Conservation (phyloP, 805 yeast genomes). For the Barnettozyma sucrosica region DNA sequence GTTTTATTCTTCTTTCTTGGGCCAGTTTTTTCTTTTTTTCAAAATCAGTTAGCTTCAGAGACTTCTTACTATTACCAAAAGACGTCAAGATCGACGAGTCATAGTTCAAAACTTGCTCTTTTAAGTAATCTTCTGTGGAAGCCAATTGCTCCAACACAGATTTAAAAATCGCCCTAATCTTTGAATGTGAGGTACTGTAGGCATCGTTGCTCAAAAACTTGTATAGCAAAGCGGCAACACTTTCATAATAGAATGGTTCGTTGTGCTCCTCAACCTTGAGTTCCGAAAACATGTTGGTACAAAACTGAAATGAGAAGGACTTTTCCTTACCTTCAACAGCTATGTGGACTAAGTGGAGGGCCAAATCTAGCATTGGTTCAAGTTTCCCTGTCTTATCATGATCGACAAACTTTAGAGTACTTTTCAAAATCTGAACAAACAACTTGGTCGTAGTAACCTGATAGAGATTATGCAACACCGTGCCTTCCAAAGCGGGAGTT, state of each 20-base stretch:
- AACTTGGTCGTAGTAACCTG: constrained; percentile 46
- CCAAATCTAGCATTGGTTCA: constrained; percentile 54
- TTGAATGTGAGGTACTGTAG: constrained; percentile 42
- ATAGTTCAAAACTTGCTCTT: constrained; percentile 33
- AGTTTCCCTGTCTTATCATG: constrained; percentile 34
- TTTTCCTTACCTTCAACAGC: constrained; percentile 35
- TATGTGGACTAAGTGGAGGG: constrained; percentile 65
- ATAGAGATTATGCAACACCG: constrained; percentile 40
- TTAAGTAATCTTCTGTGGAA: constrained; percentile 26
- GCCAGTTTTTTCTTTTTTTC: constrained; percentile 66
- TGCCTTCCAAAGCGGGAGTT: constrained; percentile 28
- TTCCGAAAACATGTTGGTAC: constrained; percentile 32
- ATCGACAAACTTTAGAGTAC: constrained; percentile 36
- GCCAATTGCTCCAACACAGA: constrained; percentile 27
- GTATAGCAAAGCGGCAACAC: constrained; percentile 36
- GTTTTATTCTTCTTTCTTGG: constrained; percentile 58
- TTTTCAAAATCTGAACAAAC: constrained; percentile 49
- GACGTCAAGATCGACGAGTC: constrained; percentile 17
- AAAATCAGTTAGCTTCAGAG: constrained; percentile 28
- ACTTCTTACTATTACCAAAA: not conserved
- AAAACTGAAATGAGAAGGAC: constrained; percentile 25
- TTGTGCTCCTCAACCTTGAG: constrained; percentile 29
- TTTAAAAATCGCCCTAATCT: constrained; percentile 50
- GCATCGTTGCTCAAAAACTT: constrained; percentile 35
- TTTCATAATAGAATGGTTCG: constrained; percentile 33